These are phyloP conservation scores for Alternaria tenuissima DNA, from an alignment of 2,329 filamentous ascomycete species.

Conservation along the genomic window DNA sequence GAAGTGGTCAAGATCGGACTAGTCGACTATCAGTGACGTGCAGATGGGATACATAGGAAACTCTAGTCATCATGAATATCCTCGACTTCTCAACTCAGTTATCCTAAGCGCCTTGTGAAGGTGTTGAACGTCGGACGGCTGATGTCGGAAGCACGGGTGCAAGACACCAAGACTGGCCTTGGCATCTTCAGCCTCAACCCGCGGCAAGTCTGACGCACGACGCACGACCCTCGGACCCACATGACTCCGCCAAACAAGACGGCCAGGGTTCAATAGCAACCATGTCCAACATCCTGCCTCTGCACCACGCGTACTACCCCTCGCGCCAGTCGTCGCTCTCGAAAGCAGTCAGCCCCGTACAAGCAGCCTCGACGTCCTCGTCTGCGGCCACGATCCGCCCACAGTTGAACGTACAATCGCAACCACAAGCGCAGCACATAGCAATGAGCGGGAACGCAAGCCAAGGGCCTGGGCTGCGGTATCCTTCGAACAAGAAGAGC, in stretches of 20 bases:
- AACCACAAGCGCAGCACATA: constrained; percentile 22
- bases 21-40: no score
- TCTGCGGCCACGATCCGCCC: constrained; percentile 12
- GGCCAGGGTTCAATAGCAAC: constrained; percentile 16
- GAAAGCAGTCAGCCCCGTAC: constrained; percentile 1
- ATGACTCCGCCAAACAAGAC: constrained; percentile 25
- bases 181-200: constrained; percentile 20
- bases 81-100: no score
- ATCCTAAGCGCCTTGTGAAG: no score
- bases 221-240: constrained; percentile 29
- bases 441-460: constrained; percentile 37
- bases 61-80: no score
- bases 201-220: constrained; percentile 16
- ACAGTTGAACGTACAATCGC: constrained; percentile 11
- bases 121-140: background rate
- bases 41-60: no score
- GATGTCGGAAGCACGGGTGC: background rate
- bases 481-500: constrained; percentile 92
- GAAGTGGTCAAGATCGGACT: no score
- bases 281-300: constrained; percentile 36
- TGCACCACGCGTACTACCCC: constrained; percentile 22
- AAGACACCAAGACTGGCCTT: background rate
- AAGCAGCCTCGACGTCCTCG: constrained; percentile 9
- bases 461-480: constrained; percentile 70
- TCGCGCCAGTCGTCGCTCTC: constrained; percentile 21